A percentile compares a stretch with the other conserved stretches of the same genome.
These are phyloP conservation scores for Saturnispora gosingensis DNA, from an alignment of 805 yeast genomes.

Conservation along the genomic window DNA sequence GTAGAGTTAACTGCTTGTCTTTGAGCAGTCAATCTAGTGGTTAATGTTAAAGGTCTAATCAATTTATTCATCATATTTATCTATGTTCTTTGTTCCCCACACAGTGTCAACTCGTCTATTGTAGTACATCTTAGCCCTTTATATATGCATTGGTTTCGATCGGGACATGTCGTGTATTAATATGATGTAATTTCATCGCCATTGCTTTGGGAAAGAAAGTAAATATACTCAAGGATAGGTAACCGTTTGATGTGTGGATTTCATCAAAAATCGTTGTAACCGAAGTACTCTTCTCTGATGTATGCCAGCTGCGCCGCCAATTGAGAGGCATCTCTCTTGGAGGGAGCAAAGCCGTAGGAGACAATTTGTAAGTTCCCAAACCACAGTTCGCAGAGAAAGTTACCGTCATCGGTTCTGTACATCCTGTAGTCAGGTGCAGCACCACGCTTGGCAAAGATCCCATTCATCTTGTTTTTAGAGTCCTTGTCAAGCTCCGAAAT, in stretches of 20 bases:
- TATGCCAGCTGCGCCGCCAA: constrained; percentile 15
- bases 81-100: background rate
- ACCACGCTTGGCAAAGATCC: constrained; percentile 9
- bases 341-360: constrained; percentile 12
- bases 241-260: background rate
- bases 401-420: constrained; percentile 4
- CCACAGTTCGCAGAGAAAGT: constrained; percentile 12
- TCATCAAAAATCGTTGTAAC: background rate
- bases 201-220: background rate
- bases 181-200: background rate
- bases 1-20: background rate
- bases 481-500: constrained; percentile 9
- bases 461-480: constrained; percentile 13
- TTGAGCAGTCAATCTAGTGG: background rate
- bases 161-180: background rate
- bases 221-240: background rate
- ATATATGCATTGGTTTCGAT: background rate
- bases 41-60: background rate
- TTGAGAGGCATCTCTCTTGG: constrained; percentile 12
- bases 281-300: constrained; percentile 12
- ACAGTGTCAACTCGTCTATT: background rate
- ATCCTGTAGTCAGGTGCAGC: constrained; percentile 8
- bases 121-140: background rate
- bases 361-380: constrained; percentile 11
- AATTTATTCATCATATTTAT: background rate